phyloP scores from a whole-genome alignment of 1,139 yeast genomes.

The Meyerozyma guilliermondii region DNA sequence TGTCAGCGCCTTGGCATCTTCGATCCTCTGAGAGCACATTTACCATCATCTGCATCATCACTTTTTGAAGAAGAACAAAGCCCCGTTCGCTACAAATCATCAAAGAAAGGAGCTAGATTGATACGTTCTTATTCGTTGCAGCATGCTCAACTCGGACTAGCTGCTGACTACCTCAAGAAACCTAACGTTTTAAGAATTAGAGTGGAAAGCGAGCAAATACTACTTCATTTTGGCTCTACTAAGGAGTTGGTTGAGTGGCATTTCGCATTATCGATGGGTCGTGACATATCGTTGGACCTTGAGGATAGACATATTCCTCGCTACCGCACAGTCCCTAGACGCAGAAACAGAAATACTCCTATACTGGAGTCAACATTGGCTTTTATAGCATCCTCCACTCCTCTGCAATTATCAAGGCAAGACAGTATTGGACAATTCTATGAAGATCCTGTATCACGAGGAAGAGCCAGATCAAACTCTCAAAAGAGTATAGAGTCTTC shows the following conservation, averaged over 20 bases:
- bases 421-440: constrained; percentile 3
- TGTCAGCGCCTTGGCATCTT: constrained; percentile 25
- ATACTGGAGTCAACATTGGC: constrained; percentile 3
- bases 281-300: constrained; percentile 61
- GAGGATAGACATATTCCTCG: constrained; percentile 55
- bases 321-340: constrained; percentile 70
- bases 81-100: background rate
- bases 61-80: background rate
- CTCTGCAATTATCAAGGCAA: background rate
- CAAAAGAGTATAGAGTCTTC: constrained; percentile 4
- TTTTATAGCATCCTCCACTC: background rate
- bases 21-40: constrained; percentile 4
- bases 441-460: constrained; percentile 4
- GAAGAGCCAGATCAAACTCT: constrained; percentile 4
- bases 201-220: constrained; percentile 63
- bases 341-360: constrained; percentile 35
- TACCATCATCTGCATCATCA: background rate
- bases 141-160: constrained; percentile 64
- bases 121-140: constrained; percentile 62
- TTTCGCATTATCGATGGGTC: constrained; percentile 52
- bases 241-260: constrained; percentile 67
- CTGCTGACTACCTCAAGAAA: constrained; percentile 62
- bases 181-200: constrained; percentile 56
- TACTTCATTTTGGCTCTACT: constrained; percentile 49
- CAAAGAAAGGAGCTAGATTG: constrained; percentile 20